A percentile compares a stretch with the other conserved stretches of the same genome.
Evolutionary conservation across 805 yeast species (phyloP).

Genomic region (Vanderwaltozyma tropicalis): DNA sequence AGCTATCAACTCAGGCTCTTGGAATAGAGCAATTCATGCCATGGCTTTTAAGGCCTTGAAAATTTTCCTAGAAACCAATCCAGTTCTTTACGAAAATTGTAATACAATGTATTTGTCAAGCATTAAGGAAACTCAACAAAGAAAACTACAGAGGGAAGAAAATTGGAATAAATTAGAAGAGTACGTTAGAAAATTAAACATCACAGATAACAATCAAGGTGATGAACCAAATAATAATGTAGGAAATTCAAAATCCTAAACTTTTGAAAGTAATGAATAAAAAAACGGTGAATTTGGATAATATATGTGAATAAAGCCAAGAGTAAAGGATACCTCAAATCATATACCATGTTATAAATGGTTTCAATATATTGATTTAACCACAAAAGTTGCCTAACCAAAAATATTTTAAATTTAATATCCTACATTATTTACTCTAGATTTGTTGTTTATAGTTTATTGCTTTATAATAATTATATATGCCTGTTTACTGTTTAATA

Average conservation of each 20-base stretch:
- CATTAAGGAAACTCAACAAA: slow-evolving; percentile 57
- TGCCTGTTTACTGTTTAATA: too few relatives aligned
- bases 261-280: not conserved
- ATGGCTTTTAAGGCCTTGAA: slow-evolving; percentile 86
- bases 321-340: too few relatives aligned
- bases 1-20: slow-evolving; percentile 46
- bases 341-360: too few relatives aligned
- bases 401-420: too few relatives aligned
- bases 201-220: slow-evolving; percentile 6
- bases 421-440: too few relatives aligned
- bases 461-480: too few relatives aligned
- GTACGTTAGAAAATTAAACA: slow-evolving; percentile 35
- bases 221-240: not conserved
- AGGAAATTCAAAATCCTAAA: not conserved
- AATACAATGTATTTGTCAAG: slow-evolving; percentile 78
- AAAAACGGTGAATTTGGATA: too few relatives aligned
- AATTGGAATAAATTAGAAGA: slow-evolving; percentile 65
- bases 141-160: slow-evolving; percentile 50
- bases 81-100: slow-evolving; percentile 84
- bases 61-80: slow-evolving; percentile 86
- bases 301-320: too few relatives aligned
- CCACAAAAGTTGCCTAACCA: too few relatives aligned
- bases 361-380: too few relatives aligned
- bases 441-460: too few relatives aligned
- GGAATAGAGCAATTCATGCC: slow-evolving; percentile 91